phyloP scores from a whole-genome alignment of 2,329 filamentous ascomycete species.

The Apiospora rasikravindrae region DNA sequence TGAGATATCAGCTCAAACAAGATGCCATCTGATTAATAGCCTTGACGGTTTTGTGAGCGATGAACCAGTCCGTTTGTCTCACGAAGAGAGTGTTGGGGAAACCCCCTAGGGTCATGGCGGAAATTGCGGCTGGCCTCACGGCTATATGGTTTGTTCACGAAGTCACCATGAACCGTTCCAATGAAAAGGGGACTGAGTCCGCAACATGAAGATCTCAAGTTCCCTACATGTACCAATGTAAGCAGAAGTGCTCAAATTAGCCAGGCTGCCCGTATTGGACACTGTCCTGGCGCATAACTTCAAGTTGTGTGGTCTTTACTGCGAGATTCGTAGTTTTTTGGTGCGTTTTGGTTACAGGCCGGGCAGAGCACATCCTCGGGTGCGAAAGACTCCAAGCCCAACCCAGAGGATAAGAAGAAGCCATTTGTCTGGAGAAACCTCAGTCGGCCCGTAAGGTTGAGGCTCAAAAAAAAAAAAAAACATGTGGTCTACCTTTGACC shows the following conservation, averaged over 20 bases:
- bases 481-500: background rate
- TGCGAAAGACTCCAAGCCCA: background rate
- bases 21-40: background rate
- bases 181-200: background rate
- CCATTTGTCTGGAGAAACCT: background rate
- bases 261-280: background rate
- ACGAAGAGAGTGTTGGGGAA: background rate
- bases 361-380: background rate
- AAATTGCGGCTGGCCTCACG: background rate
- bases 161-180: background rate
- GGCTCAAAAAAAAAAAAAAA: background rate
- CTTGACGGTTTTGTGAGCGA: background rate
- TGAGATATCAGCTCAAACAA: background rate
- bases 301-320: background rate
- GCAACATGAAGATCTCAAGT: background rate
- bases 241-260: background rate
- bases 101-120: background rate
- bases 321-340: background rate
- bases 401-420: background rate
- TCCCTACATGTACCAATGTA: background rate
- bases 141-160: background rate
- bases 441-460: background rate
- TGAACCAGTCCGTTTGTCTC: background rate
- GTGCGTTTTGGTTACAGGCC: background rate
- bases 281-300: background rate